Conservation (phyloP, 768 basidiomycete genomes). For the Grammothele lineata region DNA sequence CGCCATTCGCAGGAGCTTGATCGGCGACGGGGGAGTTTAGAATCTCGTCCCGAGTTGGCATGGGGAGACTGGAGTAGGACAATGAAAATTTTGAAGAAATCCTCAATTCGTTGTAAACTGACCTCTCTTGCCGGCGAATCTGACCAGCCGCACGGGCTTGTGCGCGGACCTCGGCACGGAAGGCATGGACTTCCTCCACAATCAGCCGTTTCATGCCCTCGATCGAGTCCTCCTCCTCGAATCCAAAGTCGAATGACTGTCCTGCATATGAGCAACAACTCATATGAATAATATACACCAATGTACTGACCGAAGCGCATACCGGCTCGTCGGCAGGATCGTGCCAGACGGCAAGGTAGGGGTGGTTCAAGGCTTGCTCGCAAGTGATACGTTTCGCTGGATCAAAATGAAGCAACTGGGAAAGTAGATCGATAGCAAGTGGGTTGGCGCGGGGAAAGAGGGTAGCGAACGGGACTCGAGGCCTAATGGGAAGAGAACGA, state of each 20-base stretch:
- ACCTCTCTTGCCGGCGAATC: constrained; percentile 78
- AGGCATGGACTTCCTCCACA: constrained; percentile 84
- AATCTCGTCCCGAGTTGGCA: constrained; percentile 80
- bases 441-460: constrained; percentile 95
- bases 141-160: constrained; percentile 72
- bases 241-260: constrained; percentile 92
- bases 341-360: constrained; percentile 96
- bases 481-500: constrained; percentile 94
- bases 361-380: constrained; percentile 92
- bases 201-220: constrained; percentile 98
- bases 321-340: constrained; percentile 92
- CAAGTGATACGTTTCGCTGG: constrained; percentile 95
- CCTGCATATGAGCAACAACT: too few species aligned
- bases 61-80: constrained; percentile 52
- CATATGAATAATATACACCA: neutral
- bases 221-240: constrained; percentile 94
- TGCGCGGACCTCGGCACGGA: constrained; percentile 87
- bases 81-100: neutral
- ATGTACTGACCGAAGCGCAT: constrained; percentile 62
- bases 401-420: constrained; percentile 91
- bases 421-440: constrained; percentile 87
- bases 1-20: constrained; percentile 51
- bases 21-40: constrained; percentile 72
- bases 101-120: constrained; percentile 7
- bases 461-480: constrained; percentile 86